Evolutionary conservation across 1,284 basidiomycete genomes (phyloP).

Genomic region (Anthracocystis panici-leucophaei): DNA sequence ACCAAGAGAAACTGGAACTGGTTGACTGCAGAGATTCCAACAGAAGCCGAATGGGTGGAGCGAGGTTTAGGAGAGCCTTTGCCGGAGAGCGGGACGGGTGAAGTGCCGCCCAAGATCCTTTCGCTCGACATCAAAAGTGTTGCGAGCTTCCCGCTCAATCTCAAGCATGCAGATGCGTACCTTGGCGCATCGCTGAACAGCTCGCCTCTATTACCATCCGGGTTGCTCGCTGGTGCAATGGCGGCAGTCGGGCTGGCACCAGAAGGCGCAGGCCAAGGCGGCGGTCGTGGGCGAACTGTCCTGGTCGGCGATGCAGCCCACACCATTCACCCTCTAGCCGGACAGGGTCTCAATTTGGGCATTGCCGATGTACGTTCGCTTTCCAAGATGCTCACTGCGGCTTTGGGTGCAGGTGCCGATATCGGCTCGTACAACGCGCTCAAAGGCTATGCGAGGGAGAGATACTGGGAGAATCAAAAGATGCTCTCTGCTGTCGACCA

Average conservation of each 20-base stretch:
- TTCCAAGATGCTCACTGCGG: slow-evolving; percentile 34
- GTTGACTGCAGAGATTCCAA: slow-evolving; percentile 45
- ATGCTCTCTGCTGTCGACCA: slow-evolving; percentile 67
- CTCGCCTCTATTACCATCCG: slow-evolving; percentile 37
- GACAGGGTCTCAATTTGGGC: slow-evolving; percentile 94
- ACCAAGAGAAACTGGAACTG: slow-evolving; percentile 42
- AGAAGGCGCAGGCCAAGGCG: slow-evolving; percentile 52
- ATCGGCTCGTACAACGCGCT: slow-evolving; percentile 61
- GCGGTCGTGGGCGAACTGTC: slow-evolving; percentile 77
- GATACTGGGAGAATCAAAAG: slow-evolving; percentile 66
- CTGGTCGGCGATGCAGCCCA: slow-evolving; percentile 97
- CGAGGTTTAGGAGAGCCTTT: slow-evolving; percentile 33
- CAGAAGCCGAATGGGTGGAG: slow-evolving; percentile 43
- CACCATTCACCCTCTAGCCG: slow-evolving; percentile 94
- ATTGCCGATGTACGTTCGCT: slow-evolving; percentile 78
- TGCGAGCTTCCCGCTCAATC: slow-evolving; percentile 89
- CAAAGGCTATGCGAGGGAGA: slow-evolving; percentile 54
- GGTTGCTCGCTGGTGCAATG: slow-evolving; percentile 45
- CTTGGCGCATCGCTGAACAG: slow-evolving; percentile 74
- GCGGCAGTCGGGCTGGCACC: slow-evolving; percentile 48
- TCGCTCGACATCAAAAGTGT: slow-evolving; percentile 81
- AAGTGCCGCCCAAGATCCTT: slow-evolving; percentile 79
- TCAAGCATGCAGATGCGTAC: slow-evolving; percentile 89
- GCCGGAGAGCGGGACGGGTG: slow-evolving; percentile 48
- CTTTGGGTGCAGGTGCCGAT: slow-evolving; percentile 56